A percentile compares a stretch with the other conserved stretches of the same genome.
Evolutionary conservation across 176 grass and related monocot species (phyloP).

Genomic region (Microstegium vimineum): DNA sequence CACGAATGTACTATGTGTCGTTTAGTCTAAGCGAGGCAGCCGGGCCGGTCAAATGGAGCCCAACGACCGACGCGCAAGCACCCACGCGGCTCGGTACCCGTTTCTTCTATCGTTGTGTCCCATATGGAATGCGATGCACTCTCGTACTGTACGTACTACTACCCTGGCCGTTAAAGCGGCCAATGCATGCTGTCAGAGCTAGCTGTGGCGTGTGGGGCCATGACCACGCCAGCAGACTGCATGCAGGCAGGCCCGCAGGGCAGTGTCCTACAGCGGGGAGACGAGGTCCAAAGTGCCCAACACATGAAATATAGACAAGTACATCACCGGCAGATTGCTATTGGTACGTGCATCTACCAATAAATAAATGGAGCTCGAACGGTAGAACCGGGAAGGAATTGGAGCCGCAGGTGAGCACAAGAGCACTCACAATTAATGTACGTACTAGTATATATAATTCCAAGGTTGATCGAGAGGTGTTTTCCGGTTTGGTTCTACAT

Average conservation of each 20-base stretch:
- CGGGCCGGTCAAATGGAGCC: constrained; percentile 50
- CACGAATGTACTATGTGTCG: not conserved
- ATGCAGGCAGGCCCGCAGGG: not conserved
- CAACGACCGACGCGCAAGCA: constrained; percentile 30
- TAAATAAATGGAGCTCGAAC: not conserved
- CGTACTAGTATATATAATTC: not conserved
- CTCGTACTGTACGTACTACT: not conserved
- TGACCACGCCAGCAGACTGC: not conserved
- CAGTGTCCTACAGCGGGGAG: not conserved
- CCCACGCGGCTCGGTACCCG: constrained; percentile 30
- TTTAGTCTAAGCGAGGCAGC: not conserved
- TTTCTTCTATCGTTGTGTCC: constrained; percentile 9
- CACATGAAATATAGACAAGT: constrained; percentile 58
- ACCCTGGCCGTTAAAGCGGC: constrained; percentile 26
- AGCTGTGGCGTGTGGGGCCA: not conserved
- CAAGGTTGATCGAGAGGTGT: not conserved
- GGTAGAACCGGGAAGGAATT: not conserved
- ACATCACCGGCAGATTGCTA: not conserved
- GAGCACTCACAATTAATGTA: no score
- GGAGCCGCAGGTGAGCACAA: not conserved
- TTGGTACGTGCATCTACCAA: not conserved
- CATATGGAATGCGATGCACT: constrained; percentile 2
- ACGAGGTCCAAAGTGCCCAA: not conserved
- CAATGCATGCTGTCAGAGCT: not conserved
- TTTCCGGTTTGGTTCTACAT: not conserved